Conservation (phyloP, 2,329 filamentous ascomycete species). For the Cladosporium sp. region DNA sequence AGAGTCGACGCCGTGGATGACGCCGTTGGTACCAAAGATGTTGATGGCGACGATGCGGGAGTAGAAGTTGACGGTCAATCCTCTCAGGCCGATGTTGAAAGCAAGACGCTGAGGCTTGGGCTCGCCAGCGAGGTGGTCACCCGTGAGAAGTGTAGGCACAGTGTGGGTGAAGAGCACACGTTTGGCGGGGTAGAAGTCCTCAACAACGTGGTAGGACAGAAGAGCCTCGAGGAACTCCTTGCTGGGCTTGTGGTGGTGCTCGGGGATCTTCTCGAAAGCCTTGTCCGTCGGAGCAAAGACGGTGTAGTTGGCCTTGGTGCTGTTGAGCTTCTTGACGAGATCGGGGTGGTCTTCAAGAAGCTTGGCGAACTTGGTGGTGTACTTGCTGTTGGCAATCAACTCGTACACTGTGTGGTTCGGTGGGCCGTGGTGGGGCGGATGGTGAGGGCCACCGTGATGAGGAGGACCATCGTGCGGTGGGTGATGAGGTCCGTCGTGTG, state of each 20-base stretch:
- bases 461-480: slow-evolving; percentile 34
- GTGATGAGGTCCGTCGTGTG: slow-evolving; percentile 22
- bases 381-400: slow-evolving; percentile 71
- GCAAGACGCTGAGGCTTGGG: slow-evolving; percentile 68
- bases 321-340: slow-evolving; percentile 72
- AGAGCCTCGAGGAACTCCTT: slow-evolving; percentile 70
- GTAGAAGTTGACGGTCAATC: slow-evolving; percentile 75
- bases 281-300: slow-evolving; percentile 77
- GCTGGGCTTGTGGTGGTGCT: slow-evolving; percentile 59
- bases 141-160: slow-evolving; percentile 66
- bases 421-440: slow-evolving; percentile 44
- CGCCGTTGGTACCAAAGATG: slow-evolving; percentile 73
- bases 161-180: slow-evolving; percentile 71
- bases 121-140: slow-evolving; percentile 60
- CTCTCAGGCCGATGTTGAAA: slow-evolving; percentile 62
- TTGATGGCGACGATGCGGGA: slow-evolving; percentile 68
- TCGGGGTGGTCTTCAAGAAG: slow-evolving; percentile 72
- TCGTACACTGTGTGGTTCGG: slow-evolving; percentile 76
- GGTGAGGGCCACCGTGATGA: slow-evolving; percentile 34
- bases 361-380: slow-evolving; percentile 74
- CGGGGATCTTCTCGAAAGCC: slow-evolving; percentile 69
- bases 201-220: slow-evolving; percentile 73
- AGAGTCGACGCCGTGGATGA: slow-evolving; percentile 74
- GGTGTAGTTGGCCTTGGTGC: slow-evolving; percentile 72
- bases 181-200: slow-evolving; percentile 65